Evolutionary conservation across 805 yeast genomes (phyloP).

Genomic region (Kuraishia floccosa): DNA sequence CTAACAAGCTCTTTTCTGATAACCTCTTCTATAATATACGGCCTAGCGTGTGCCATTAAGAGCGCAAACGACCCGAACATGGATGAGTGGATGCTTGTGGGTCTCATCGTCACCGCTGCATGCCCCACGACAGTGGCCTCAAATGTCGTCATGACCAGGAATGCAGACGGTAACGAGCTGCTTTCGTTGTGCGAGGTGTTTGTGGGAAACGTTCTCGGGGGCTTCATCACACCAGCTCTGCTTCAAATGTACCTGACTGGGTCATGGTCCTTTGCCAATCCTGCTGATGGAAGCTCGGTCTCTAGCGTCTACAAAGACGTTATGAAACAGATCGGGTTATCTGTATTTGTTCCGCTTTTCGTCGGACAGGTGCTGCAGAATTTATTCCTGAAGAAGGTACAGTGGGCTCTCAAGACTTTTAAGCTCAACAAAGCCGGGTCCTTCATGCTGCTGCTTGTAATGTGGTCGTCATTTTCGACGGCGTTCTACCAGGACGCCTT

Average conservation of each 20-base stretch:
- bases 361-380: slow-evolving; percentile 81
- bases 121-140: slow-evolving; percentile 92
- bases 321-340: slow-evolving; percentile 79
- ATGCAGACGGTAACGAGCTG: slow-evolving; percentile 75
- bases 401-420: slow-evolving; percentile 47
- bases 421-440: slow-evolving; percentile 66
- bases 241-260: slow-evolving; percentile 52
- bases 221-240: slow-evolving; percentile 79
- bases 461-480: slow-evolving; percentile 75
- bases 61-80: slow-evolving; percentile 45
- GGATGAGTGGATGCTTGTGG: slow-evolving; percentile 69
- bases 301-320: slow-evolving; percentile 55
- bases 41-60: slow-evolving; percentile 57
- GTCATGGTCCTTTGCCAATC: slow-evolving; percentile 71
- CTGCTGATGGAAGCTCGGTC: slow-evolving; percentile 47
- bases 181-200: slow-evolving; percentile 78
- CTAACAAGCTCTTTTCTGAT: slow-evolving; percentile 52
- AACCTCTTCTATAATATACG: slow-evolving; percentile 62
- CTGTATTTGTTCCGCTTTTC: slow-evolving; percentile 75
- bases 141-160: slow-evolving; percentile 84
- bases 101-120: slow-evolving; percentile 71
- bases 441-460: slow-evolving; percentile 65
- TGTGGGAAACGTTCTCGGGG: slow-evolving; percentile 77
- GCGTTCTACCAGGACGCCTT: slow-evolving; percentile 82
- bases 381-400: slow-evolving; percentile 50